Conservation (phyloP, 306 rosid genomes). For the Citrullus colocynthis region DNA sequence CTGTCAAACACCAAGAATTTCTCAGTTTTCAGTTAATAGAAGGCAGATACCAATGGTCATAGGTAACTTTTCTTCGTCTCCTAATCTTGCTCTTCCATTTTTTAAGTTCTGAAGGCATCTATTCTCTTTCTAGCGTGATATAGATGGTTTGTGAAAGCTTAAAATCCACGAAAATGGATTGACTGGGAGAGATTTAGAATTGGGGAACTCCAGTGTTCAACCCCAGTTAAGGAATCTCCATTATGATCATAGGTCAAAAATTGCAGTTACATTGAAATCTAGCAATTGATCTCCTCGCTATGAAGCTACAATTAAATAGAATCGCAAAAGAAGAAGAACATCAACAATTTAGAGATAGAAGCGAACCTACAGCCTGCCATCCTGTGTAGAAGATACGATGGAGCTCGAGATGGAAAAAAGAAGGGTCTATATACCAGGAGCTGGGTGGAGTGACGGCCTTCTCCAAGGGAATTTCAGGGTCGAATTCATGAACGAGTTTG, state of each 20-base stretch:
- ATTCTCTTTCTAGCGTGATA: no score
- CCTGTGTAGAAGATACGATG: constrained; percentile 56
- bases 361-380: constrained; percentile 84
- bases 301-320: background rate
- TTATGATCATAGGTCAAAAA: background rate
- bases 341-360: background rate
- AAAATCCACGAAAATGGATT: background rate
- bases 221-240: background rate
- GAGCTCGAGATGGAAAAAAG: constrained; percentile 56
- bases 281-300: background rate
- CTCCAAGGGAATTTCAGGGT: constrained; percentile 53
- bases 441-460: constrained; percentile 76
- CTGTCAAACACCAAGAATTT: background rate
- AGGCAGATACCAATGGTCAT: background rate
- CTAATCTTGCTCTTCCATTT: background rate
- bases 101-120: background rate
- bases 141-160: no score
- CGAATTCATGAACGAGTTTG: constrained; percentile 36
- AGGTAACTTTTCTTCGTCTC: background rate
- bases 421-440: constrained; percentile 67
- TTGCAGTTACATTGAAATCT: background rate
- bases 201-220: background rate
- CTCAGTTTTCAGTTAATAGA: background rate
- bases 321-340: background rate
- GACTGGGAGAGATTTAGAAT: background rate